phyloP scores from a whole-genome alignment of 768 basidiomycete genomes.

The Fomitopsis pulvina region DNA sequence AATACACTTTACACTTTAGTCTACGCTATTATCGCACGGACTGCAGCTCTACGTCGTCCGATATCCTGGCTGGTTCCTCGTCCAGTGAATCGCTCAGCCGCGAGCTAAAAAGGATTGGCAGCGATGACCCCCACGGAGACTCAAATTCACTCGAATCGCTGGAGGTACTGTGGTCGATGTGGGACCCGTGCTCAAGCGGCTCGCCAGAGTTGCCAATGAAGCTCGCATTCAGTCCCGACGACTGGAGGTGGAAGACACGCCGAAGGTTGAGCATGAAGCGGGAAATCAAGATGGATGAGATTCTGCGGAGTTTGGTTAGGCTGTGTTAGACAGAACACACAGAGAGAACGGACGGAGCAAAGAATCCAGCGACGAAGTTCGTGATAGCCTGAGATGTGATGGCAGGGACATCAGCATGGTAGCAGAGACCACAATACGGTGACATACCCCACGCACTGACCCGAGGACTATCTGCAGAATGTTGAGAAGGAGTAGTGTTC shows the following conservation, averaged over 20 bases:
- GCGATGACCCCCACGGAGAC: neutral
- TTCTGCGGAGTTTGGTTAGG: neutral
- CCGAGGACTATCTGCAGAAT: constrained; percentile 5
- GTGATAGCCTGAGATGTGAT: neutral
- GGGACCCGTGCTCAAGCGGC: constrained; percentile 3
- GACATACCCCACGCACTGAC: neutral
- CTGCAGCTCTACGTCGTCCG: neutral
- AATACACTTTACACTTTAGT: too few species aligned
- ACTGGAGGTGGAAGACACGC: neutral
- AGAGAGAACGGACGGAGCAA: constrained; percentile 1
- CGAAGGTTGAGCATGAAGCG: constrained; percentile 13
- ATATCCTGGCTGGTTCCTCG: too few species aligned
- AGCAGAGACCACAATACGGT: neutral
- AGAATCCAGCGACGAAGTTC: neutral
- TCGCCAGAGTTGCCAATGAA: constrained; percentile 16
- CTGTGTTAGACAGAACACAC: neutral
- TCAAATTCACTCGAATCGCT: neutral
- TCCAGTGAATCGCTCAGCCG: too few species aligned
- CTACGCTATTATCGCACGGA: neutral
- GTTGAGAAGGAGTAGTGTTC: constrained; percentile 6
- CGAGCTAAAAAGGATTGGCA: too few species aligned
- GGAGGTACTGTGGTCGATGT: neutral
- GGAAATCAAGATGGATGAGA: constrained; percentile 9
- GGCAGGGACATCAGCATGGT: neutral
- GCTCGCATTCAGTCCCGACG: constrained; percentile 4